Evolutionary conservation across 345 rosid genomes (phyloP), one percentile per base, ranked within the genome.

Genomic region (Erucastrum elatum): DNA sequence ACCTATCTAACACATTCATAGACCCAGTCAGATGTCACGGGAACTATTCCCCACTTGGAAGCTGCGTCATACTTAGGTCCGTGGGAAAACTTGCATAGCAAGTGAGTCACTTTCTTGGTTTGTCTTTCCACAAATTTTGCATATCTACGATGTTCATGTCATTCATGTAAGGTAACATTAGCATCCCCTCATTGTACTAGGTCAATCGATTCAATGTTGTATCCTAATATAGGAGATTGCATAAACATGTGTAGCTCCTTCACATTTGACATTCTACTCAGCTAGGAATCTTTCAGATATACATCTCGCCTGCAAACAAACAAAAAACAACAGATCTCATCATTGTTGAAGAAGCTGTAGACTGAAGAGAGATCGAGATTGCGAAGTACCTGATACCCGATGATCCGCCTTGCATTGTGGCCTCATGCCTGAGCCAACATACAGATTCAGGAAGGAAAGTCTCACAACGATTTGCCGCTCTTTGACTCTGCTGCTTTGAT

Each of bases 1-100:
- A 95, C 99, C 98, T 86, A 90, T 82, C 87, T 87, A 79, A 89
- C 85, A 85, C 99, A 93, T 79, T 93, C 97, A 83, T 82, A 90
- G 63, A 93, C 78, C 99, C 99, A 95, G 46, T 91, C 97, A 53
- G 86, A 72, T 64, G 96, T 88, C 68, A 90, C 83, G 26, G 88
- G 79, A 61, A 67, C 69, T 86, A 86, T 86, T 67, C 94, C 92
- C 91, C 94, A 90, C 81, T 81, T 86, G 84, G 88, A 82, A 68
- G 98, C 94, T 71, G 86, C 89, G 67, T 93, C 91, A 76, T 90
- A 91, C 81, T 93, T 93, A 10, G 80, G 87, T 70, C 99, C 99
- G 76, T 66, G 68, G 11, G 86, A 76, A 82, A 83, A 91, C 80
- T 90, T 91, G 83, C 98, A 95, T 51, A 95, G 58, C 69, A 95